Percentiles rank a stretch among this genome's conserved stretches.
Evolutionary conservation across 1,139 yeast genomes (phyloP).

Genomic region (Blastobotrys malaysiensis): DNA sequence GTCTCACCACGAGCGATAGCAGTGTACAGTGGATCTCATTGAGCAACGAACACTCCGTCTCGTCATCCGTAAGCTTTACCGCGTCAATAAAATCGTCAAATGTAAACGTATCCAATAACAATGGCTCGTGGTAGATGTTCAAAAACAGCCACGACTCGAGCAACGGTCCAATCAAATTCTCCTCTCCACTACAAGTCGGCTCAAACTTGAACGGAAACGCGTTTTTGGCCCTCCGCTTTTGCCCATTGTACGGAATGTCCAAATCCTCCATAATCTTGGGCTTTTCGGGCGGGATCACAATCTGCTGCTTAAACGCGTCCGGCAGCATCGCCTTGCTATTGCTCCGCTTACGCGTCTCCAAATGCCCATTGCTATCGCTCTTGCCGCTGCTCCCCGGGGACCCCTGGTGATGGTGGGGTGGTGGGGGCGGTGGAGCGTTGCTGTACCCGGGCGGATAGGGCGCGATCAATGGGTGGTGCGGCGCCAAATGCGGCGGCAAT

Average conservation of each 20-base stretch:
- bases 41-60: conserved; percentile 49
- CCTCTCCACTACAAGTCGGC: conserved; percentile 7
- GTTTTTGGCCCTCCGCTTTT: conserved; percentile 5
- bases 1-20: conserved; percentile 28
- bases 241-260: conserved; percentile 15
- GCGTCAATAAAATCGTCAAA: conserved; percentile 73
- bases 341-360: neutral
- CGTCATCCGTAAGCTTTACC: conserved; percentile 44
- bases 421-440: neutral
- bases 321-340: neutral
- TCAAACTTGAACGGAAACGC: conserved; percentile 13
- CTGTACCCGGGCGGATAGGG: neutral
- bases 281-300: conserved; percentile 8
- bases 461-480: neutral
- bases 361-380: neutral
- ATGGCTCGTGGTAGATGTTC: conserved; percentile 61
- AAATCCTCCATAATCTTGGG: conserved; percentile 25
- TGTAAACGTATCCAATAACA: conserved; percentile 64
- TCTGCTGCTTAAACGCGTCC: neutral
- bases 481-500: neutral
- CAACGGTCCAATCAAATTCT: conserved; percentile 23
- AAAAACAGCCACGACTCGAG: conserved; percentile 71
- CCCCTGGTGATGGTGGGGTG: no score
- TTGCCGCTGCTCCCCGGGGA: neutral
- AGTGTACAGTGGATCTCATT: conserved; percentile 69